Evolutionary conservation across 306 rosid species (phyloP), one percentile per base, ranked within the genome.

Genomic region (Abrus pulchellus): DNA sequence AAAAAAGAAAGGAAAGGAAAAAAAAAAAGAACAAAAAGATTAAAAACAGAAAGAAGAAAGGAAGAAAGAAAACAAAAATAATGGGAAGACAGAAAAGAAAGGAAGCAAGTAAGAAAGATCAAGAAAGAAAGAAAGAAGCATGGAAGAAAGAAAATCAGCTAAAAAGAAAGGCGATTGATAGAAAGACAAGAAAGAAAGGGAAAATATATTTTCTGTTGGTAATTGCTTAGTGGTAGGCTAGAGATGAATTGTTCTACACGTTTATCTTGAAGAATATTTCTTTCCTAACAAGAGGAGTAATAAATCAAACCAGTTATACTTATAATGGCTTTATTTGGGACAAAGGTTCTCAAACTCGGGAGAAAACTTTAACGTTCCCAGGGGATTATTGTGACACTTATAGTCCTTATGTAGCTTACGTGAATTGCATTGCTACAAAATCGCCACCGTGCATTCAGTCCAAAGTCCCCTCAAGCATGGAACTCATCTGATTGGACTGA

Each of bases 381-480:
- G 0, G 1, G 7, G 84, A 87, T 48, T 0, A 0, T 0, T 89
- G 91, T 64, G 93, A 83, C 7, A 2, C 0, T 2, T 70, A 76
- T 60, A 64, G 30, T 4, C 1, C 2, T 1, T 89, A 88, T 76
- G 93, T 89, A 34, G 12, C 85, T 10, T 9, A 81, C 63, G 81
- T 77, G 3, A 48, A 57, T 0, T 89, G 93, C 63, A 10, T 0
- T 3, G 50, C 28, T 3, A 44, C 6, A 1, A 14, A 40, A 0
- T 9, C 72, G 33, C 76, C 53, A 5, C 2, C 9, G 1, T 87
- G 91, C 32, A 6, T 87, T 78, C 49, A 27, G 9, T 9, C 66
- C 86, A 3, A 83, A 65, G 48, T 59, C 82, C 43, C 74, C 66
- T 10, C 77, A 59, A 2, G 14, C 8, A 6, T 85, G 80, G 82